Evolutionary conservation across 192 early-diverging fungal genomes (phyloP), one percentile per base, ranked within the genome.

Genomic region (Coemansia sp.): DNA sequence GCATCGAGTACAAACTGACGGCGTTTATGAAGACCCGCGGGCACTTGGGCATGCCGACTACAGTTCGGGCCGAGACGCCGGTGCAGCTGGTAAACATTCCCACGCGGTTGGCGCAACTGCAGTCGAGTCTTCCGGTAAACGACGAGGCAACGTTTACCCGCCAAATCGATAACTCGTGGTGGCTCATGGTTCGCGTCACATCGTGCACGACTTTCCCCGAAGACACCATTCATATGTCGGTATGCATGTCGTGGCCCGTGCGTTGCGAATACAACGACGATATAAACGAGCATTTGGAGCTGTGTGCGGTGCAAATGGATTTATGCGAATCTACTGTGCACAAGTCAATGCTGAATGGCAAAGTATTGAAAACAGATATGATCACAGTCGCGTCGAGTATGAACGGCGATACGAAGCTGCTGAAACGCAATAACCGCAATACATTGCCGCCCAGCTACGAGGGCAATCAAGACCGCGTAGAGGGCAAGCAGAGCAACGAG

Each of bases 31-130:
- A 65, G 37, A 61, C 65, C 28, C 55, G 44, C 2, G 60, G 55
- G 4, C 5, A 62, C 2, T 17, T 66, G 14, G 60, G 60, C 1
- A 26, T 62, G 37, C 40, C 62, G 3, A 28, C 23, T 0, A 34
- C 46, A 20, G 19, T 22, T 21, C 54, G 64, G 1, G 57, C 74
- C 3, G 31, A 34, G 5, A 55, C 50, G 17, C 59, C 75, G 1
- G 59, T 78, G 4, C 75, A 71, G 15, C 52, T 78, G 0, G 62
- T 72, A 20, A 78, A 72, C 37, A 48, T 78, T 40, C 75, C 75
- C 4, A 40, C 69, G 15, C 56, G 69, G 10, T 37, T 68, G 34
- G 57, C 65, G 1, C 56, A 60, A 10, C 8, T 68, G 49, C 65
- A 71, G 22, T 8, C 66, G 0, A 58, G 48, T 8, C 42, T 68